phyloP scores from a whole-genome alignment of 164 flowering plant species.

The Magnolia sinica region DNA sequence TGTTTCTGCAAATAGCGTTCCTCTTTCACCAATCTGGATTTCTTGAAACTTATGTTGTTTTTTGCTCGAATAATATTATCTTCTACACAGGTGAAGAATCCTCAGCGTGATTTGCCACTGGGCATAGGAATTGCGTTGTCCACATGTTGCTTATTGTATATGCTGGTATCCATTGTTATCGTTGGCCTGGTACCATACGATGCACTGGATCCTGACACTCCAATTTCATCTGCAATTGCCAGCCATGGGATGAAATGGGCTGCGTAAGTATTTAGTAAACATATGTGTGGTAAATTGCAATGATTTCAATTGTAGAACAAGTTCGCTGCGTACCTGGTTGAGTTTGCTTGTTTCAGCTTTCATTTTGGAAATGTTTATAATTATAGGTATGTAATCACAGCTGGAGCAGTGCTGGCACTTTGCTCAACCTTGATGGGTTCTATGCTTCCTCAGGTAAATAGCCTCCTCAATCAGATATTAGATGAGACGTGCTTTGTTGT shows the following conservation, averaged over 20 bases:
- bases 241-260: conserved; percentile 95
- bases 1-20: neutral
- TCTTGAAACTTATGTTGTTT: neutral
- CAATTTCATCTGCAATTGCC: conserved; percentile 91
- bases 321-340: neutral
- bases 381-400: conserved; percentile 69
- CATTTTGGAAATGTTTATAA: neutral
- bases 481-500: neutral
- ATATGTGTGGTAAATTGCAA: neutral
- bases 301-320: neutral
- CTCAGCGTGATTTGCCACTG: conserved; percentile 88
- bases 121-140: conserved; percentile 79
- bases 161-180: conserved; percentile 88
- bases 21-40: neutral
- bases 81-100: conserved; percentile 75
- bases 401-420: conserved; percentile 89
- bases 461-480: neutral
- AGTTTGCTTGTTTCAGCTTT: neutral
- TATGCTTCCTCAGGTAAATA: conserved; percentile 84
- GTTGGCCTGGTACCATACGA: conserved; percentile 93
- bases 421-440: conserved; percentile 93
- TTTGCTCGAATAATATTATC: neutral
- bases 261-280: conserved; percentile 50
- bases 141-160: conserved; percentile 76
- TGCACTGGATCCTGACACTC: conserved; percentile 95